Percentiles rank a stretch among this genome's conserved stretches.
These are phyloP conservation scores for Fonsecaea multimorphosa DNA, from an alignment of 2,329 filamentous ascomycete species.

Conservation along the genomic window DNA sequence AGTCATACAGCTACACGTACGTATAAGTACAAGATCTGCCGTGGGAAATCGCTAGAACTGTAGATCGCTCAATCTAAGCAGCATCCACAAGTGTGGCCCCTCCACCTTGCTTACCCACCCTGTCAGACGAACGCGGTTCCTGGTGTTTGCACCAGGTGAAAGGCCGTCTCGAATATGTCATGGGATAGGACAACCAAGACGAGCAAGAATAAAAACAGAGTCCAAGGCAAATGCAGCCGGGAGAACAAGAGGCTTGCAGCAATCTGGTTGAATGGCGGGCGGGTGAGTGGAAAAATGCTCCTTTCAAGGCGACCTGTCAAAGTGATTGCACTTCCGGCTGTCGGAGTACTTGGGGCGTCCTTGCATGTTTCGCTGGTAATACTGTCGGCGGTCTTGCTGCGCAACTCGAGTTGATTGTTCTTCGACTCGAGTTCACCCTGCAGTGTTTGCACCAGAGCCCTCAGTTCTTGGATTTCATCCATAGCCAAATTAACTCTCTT, in stretches of 20 bases:
- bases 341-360: background rate
- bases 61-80: background rate
- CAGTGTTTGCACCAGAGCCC: conserved; percentile 29
- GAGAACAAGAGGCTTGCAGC: background rate
- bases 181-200: background rate
- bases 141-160: background rate
- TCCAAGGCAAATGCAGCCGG: background rate
- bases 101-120: background rate
- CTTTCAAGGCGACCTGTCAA: background rate
- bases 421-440: conserved; percentile 28
- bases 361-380: background rate
- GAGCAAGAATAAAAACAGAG: conserved; percentile 3
- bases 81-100: background rate
- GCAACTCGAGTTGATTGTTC: conserved; percentile 14
- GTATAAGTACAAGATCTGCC: conserved; percentile 1
- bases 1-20: background rate
- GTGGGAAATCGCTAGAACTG: background rate
- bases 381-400: background rate
- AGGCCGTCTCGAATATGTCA: background rate
- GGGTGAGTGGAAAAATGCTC: background rate
- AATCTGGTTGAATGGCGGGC: background rate
- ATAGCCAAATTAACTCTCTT: conserved; percentile 35
- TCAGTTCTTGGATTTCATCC: conserved; percentile 36
- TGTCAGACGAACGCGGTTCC: conserved; percentile 1
- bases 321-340: background rate